Evolutionary conservation across 2,329 filamentous ascomycete species (phyloP).

Genomic region (Fusarium phyllophilum): DNA sequence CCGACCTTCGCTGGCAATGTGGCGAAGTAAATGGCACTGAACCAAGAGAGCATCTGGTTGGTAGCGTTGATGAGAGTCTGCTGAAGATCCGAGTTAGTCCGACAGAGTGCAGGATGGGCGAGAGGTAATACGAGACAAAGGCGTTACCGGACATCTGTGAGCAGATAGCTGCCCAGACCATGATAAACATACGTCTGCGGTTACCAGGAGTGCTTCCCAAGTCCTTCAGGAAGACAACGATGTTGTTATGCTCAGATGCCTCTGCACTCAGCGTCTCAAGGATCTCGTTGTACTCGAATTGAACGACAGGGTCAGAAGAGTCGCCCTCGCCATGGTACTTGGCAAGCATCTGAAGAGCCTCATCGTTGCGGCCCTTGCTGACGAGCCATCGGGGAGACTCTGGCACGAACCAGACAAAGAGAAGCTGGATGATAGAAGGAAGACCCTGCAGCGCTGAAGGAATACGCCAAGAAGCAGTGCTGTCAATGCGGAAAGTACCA

Average conservation of each 20-base stretch:
- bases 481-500: neutral
- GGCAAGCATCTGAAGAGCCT: neutral
- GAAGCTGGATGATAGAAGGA: neutral
- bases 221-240: neutral
- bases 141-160: conserved; percentile 3
- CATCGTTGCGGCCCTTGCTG: neutral
- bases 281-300: neutral
- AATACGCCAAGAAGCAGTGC: neutral
- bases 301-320: neutral
- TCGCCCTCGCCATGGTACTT: neutral
- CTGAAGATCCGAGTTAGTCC: neutral
- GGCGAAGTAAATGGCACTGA: conserved; percentile 1
- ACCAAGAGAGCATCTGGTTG: neutral
- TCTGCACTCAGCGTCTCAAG: neutral
- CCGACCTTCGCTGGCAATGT: neutral
- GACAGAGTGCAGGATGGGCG: neutral
- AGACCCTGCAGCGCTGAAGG: neutral
- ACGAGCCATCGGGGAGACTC: conserved; percentile 1
- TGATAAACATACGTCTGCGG: neutral
- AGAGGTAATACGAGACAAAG: neutral
- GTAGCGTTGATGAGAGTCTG: conserved; percentile 5
- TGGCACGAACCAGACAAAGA: neutral
- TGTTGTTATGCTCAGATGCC: neutral
- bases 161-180: neutral
- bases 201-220: neutral